These are phyloP conservation scores for Lepraria neglecta DNA, from an alignment of 495 filamentous ascomycete species.

Conservation along the genomic window DNA sequence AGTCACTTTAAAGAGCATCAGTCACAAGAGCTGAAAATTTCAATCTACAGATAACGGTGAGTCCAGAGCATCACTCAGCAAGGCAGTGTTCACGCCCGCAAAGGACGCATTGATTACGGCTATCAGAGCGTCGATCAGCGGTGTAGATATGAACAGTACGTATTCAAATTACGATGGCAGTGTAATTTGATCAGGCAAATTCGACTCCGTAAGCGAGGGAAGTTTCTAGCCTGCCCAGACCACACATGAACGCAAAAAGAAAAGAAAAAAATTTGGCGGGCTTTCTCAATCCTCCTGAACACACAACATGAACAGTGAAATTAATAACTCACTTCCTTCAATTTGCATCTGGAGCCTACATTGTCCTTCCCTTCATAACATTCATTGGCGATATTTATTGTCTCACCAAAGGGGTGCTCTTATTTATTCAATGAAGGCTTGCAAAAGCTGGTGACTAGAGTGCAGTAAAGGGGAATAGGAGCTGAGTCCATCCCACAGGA, in stretches of 20 bases:
- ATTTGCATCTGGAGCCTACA: no score
- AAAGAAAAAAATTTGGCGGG: no score
- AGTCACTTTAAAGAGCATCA: not conserved
- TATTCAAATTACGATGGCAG: conserved; percentile 5
- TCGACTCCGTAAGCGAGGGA: not conserved
- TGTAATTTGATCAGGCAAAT: not conserved
- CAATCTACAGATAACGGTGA: not conserved
- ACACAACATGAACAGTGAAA: no score
- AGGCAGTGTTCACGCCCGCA: conserved; percentile 8
- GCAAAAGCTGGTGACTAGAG: no score
- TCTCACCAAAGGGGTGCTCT: no score
- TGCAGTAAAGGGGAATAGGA: no score
- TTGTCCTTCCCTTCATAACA: no score
- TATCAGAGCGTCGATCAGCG: conserved; percentile 5
- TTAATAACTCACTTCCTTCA: no score
- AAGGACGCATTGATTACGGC: not conserved
- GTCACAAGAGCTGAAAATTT: conserved; percentile 9
- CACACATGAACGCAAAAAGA: not conserved
- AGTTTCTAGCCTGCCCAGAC: not conserved
- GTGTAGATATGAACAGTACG: conserved; percentile 5
- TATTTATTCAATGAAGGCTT: no score
- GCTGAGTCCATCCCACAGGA: no score
- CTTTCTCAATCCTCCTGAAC: no score
- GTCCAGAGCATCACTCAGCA: not conserved
- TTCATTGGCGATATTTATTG: no score